phyloP scores from a whole-genome alignment of 208 protist genomes.

The Crithidia thermophila region DNA sequence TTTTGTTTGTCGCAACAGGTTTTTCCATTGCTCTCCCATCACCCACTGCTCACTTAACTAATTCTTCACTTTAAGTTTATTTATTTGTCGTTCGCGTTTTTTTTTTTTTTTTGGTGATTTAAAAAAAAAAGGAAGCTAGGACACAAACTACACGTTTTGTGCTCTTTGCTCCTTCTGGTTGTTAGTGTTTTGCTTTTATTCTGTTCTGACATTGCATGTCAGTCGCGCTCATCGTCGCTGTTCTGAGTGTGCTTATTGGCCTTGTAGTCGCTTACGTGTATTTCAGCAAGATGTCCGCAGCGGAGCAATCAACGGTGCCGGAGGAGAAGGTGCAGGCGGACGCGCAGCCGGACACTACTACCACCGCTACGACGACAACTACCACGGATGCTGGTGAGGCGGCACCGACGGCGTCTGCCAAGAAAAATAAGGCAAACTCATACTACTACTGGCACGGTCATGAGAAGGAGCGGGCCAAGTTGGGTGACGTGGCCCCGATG shows the following conservation, averaged over 20 bases:
- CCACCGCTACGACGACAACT: neutral
- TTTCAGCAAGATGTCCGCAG: neutral
- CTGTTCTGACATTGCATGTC: neutral
- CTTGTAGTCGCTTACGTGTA: neutral
- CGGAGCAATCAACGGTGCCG: neutral
- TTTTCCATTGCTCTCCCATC: no score
- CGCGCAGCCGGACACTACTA: neutral
- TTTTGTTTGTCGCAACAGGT: no score
- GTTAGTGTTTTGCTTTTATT: neutral
- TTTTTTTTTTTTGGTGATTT: constrained; percentile 14
- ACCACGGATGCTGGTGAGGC: neutral
- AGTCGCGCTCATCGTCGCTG: neutral
- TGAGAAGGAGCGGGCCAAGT: constrained; percentile 78
- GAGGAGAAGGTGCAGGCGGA: neutral
- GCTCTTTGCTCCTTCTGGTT: neutral
- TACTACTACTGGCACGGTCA: constrained; percentile 93
- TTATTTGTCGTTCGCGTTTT: neutral
- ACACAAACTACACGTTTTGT: no score
- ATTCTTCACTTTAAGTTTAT: neutral
- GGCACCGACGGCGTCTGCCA: neutral
- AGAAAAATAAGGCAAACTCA: constrained; percentile 55
- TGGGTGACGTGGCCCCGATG: constrained; percentile 85
- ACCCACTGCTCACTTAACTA: no score
- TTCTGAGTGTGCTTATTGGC: constrained; percentile 6
- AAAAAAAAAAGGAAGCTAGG: no score